Conservation (phyloP, 495 filamentous ascomycete species). For the Choiromyces venosus region DNA sequence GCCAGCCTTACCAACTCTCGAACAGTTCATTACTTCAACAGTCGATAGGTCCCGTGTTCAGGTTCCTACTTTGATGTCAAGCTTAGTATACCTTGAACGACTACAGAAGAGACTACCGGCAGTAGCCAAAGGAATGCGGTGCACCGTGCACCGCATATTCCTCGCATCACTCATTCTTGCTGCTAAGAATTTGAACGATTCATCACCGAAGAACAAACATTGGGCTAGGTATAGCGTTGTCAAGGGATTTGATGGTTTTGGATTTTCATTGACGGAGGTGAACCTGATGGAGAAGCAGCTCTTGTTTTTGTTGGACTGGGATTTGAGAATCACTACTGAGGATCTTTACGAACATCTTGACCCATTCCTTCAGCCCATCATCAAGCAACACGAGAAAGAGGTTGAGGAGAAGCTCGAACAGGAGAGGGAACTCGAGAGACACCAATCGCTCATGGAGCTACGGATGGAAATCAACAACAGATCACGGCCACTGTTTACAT, state of each 20-base stretch:
- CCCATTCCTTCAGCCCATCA: slow-evolving; percentile 78
- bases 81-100: slow-evolving; percentile 83
- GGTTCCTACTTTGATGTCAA: slow-evolving; percentile 93
- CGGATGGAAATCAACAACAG: slow-evolving; percentile 28
- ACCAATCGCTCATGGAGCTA: slow-evolving; percentile 29
- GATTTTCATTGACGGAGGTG: slow-evolving; percentile 89
- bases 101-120: slow-evolving; percentile 78
- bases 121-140: slow-evolving; percentile 93
- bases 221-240: slow-evolving; percentile 87
- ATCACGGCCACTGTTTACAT: slow-evolving; percentile 25
- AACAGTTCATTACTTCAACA: slow-evolving; percentile 83
- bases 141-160: slow-evolving; percentile 88
- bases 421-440: slow-evolving; percentile 32
- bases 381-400: slow-evolving; percentile 45
- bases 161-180: slow-evolving; percentile 72
- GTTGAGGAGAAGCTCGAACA: slow-evolving; percentile 47
- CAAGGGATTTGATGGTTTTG: slow-evolving; percentile 70
- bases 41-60: slow-evolving; percentile 92
- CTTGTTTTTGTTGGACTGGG: slow-evolving; percentile 88
- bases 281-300: slow-evolving; percentile 99
- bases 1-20: slow-evolving; percentile 65
- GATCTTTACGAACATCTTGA: slow-evolving; percentile 86
- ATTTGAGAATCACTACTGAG: slow-evolving; percentile 71
- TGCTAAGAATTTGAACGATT: slow-evolving; percentile 78
- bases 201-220: slow-evolving; percentile 99